phyloP scores from a whole-genome alignment of 1,139 yeast species.

The Pichia sp. region DNA sequence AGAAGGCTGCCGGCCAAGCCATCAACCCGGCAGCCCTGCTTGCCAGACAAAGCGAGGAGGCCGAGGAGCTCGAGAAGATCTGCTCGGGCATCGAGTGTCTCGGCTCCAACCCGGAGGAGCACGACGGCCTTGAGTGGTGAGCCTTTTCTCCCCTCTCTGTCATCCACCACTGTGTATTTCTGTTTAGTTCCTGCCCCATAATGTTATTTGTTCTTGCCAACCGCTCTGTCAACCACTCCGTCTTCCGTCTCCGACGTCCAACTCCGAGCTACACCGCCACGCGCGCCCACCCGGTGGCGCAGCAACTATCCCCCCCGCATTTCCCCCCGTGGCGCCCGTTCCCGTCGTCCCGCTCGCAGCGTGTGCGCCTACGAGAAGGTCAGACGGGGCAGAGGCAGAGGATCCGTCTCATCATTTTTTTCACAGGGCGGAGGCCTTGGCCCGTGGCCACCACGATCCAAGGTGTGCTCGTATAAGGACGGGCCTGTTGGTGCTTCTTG shows the following conservation, averaged over 20 bases:
- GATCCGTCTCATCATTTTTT: background rate
- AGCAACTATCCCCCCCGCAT: background rate
- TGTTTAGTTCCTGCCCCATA: background rate
- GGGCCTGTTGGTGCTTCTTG: too few relatives aligned
- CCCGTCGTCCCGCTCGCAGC: background rate
- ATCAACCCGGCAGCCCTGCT: constrained; percentile 52
- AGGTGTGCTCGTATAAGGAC: too few relatives aligned
- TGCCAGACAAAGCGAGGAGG: constrained; percentile 37
- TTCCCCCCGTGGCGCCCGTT: background rate
- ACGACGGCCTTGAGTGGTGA: constrained; percentile 29
- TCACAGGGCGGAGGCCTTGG: background rate
- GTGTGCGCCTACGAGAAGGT: background rate
- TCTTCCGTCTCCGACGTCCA: too few relatives aligned
- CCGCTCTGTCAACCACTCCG: background rate
- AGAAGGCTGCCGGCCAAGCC: constrained; percentile 41
- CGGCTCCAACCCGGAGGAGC: constrained; percentile 36
- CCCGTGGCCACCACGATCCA: too few relatives aligned
- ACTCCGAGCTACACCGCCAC: background rate
- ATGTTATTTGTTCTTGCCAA: too few relatives aligned
- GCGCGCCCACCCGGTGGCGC: background rate
- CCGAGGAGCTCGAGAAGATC: constrained; percentile 47
- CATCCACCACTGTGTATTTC: too few relatives aligned
- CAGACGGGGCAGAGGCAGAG: background rate
- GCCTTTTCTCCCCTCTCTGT: background rate
- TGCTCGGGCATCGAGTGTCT: constrained; percentile 49